These are phyloP conservation scores for Closterium sp. DNA, from an alignment of 139 green algal genomes.

Conservation along the genomic window DNA sequence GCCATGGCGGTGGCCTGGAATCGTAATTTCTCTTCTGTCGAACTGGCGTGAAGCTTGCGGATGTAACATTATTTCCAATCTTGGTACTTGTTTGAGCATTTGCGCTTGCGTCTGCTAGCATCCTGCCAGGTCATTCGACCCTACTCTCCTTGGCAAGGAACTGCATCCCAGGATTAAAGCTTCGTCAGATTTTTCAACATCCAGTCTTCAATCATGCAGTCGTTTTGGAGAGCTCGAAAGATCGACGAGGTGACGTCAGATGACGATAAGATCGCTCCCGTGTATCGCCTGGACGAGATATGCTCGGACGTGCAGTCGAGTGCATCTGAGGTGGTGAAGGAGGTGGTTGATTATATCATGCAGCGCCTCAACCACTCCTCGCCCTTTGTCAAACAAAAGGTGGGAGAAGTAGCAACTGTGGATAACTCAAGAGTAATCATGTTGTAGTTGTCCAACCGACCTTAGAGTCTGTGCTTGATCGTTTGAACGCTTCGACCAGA, in stretches of 20 bases:
- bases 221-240: not conserved
- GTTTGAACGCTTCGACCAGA: not conserved
- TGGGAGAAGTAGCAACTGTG: not conserved
- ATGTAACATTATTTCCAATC: no score
- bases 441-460: no score
- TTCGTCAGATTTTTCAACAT: not conserved
- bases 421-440: no score
- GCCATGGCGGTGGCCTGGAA: no score
- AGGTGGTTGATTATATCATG: conserved; percentile 47
- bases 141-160: no score
- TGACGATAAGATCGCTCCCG: conserved; percentile 46
- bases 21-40: no score
- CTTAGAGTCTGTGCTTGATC: no score
- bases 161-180: no score
- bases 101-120: no score
- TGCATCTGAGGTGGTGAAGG: conserved; percentile 27
- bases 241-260: conserved; percentile 35
- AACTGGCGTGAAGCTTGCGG: no score
- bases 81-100: no score
- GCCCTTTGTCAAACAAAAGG: conserved; percentile 48
- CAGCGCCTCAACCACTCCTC: conserved; percentile 41
- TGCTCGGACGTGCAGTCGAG: conserved; percentile 17
- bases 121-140: no score
- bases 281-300: conserved; percentile 49
- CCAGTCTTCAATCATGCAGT: not conserved